phyloP scores from a whole-genome alignment of 306 rosid genomes.

The Cajanus cajan region DNA sequence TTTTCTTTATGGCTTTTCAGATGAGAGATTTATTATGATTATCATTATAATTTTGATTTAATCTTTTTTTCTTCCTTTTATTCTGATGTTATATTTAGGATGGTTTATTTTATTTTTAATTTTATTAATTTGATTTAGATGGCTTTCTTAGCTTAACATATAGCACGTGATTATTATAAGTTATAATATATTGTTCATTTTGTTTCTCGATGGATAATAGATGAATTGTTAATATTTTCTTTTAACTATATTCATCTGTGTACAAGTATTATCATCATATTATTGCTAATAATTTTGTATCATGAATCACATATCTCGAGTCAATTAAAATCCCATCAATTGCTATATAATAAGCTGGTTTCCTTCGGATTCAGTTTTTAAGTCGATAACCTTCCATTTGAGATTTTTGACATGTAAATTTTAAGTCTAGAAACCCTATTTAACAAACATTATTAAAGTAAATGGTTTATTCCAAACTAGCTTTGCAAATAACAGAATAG shows the following conservation, averaged over 20 bases:
- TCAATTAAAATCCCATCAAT: no score
- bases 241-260: no score
- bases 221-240: not conserved
- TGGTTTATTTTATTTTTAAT: not conserved
- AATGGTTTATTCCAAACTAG: slow-evolving; percentile 1
- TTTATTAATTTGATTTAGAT: not conserved
- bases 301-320: not conserved
- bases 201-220: not conserved
- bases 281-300: not conserved
- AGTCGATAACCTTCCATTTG: not conserved
- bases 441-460: not conserved
- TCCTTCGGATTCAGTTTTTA: not conserved
- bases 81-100: not conserved
- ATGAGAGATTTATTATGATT: not conserved
- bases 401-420: not conserved
- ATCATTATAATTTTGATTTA: not conserved
- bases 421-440: not conserved
- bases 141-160: not conserved
- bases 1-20: not conserved
- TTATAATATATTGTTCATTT: not conserved
- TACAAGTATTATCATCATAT: not conserved
- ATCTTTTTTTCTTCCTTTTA: not conserved
- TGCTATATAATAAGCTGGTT: not conserved
- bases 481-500: not conserved
- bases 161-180: not conserved